These are phyloP conservation scores for Tricholoma matsutake DNA, from an alignment of 768 basidiomycete genomes.

Conservation along the genomic window DNA sequence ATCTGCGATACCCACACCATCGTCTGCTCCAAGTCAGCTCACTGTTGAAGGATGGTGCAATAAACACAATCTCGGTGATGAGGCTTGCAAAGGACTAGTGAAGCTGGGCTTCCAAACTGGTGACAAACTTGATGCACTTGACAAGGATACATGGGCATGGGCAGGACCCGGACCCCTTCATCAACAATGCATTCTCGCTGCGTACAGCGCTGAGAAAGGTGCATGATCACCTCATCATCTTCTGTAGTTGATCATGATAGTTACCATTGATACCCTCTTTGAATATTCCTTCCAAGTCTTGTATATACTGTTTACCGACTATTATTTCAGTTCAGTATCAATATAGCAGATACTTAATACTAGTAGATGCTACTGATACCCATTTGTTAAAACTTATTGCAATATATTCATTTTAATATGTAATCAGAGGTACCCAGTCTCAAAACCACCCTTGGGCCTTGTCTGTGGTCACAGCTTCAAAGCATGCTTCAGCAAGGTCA, in stretches of 20 bases:
- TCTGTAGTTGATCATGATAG: no score
- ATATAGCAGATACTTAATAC: not conserved
- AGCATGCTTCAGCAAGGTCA: not conserved
- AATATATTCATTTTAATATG: not conserved
- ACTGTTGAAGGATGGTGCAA: not conserved
- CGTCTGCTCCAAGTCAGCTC: not conserved
- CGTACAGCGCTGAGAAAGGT: not conserved
- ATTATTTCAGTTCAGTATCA: not conserved
- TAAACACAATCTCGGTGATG: not conserved
- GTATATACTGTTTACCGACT: not conserved
- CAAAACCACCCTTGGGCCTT: not conserved
- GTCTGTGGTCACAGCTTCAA: not conserved
- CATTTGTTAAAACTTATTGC: not conserved
- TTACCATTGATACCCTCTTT: not conserved
- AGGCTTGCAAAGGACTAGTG: not conserved
- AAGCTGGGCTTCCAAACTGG: not conserved
- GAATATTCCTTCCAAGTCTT: not conserved
- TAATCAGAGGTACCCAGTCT: not conserved
- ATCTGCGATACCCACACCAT: not conserved
- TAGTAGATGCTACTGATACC: not conserved
- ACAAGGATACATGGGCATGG: not conserved
- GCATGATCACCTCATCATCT: not conserved
- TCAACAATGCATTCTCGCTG: not conserved
- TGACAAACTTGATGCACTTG: not conserved
- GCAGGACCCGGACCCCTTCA: not conserved